Evolutionary conservation across 1,139 yeast species (phyloP), one percentile per base, ranked within the genome.

Genomic region (Blastobotrys raffinosifermentans): DNA sequence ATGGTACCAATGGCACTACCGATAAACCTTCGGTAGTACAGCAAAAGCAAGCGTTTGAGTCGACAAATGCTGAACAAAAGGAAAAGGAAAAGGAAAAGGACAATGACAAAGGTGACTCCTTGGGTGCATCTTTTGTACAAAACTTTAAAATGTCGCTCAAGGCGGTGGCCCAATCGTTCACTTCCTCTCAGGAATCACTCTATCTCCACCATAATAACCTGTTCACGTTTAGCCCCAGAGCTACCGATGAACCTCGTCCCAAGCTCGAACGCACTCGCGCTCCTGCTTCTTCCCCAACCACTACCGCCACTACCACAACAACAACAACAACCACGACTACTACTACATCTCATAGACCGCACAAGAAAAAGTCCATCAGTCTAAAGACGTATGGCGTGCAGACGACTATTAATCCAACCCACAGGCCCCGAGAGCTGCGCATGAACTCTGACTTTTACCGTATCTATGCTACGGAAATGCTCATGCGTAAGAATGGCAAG

Each of bases 391-490:
- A 55, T 44, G 53, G 50, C 21, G 48, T 58, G 10, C 54, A 50
- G 25, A 48, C 59, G 5, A 58, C 59, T 19, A 47, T 55, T 26
- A 44, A 54, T 20, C 58, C 58, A 3, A 47, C 54, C 17, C 35
- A 46, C 9, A 49, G 60, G 14, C 60, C 61, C 1, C 55, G 63
- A 6, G 62, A 59, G 35, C 53, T 54, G 13, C 54, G 65, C 11
- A 47, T 58, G 51, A 62, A 62, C 44, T 54, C 64, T 11, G 58
- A 58, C 29, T 62, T 61, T 45, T 50, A 61, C 32, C 55, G 65
- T 6, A 46, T 61, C 11, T 54, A 58, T 30, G 66, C 67, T 3
- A 47, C 61, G 32, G 66, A 62, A 40, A 46, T 53, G 23, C 42
- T 52, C 26, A 61, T 61, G 66, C 48, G 62, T 26, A 43, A 40